phyloP scores from a whole-genome alignment of 495 filamentous ascomycete genomes.

The Aspergillus egyptiacus region DNA sequence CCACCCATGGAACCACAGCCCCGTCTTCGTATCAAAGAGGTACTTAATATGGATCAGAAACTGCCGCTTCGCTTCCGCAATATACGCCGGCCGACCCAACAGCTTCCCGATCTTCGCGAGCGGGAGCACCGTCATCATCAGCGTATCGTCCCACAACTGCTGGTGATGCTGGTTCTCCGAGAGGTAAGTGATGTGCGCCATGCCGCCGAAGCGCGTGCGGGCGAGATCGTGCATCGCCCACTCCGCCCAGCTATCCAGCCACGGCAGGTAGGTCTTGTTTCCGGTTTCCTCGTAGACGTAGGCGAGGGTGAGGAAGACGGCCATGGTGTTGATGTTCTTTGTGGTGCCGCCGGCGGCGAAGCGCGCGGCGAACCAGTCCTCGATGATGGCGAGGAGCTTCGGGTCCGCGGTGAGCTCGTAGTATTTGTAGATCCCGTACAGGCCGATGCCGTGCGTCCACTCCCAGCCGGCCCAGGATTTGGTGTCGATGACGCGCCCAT shows the following conservation, averaged over 20 bases:
- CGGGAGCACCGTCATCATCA: slow-evolving; percentile 77
- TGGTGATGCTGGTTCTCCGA: slow-evolving; percentile 49
- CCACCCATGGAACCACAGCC: slow-evolving; percentile 71
- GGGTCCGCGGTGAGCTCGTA: slow-evolving; percentile 56
- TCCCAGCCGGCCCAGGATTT: slow-evolving; percentile 76
- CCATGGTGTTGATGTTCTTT: slow-evolving; percentile 81
- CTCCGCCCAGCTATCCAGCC: slow-evolving; percentile 69
- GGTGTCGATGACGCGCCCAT: slow-evolving; percentile 70
- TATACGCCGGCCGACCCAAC: slow-evolving; percentile 56
- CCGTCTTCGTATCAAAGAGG: slow-evolving; percentile 59
- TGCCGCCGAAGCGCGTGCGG: slow-evolving; percentile 62
- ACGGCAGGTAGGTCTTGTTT: slow-evolving; percentile 56
- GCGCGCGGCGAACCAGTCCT: slow-evolving; percentile 60
- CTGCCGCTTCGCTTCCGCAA: slow-evolving; percentile 68
- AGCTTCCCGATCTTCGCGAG: slow-evolving; percentile 68
- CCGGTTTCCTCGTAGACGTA: slow-evolving; percentile 62
- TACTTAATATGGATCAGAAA: slow-evolving; percentile 68
- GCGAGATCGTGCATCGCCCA: slow-evolving; percentile 70
- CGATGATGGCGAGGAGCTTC: slow-evolving; percentile 50
- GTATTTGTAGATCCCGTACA: slow-evolving; percentile 76
- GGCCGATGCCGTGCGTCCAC: slow-evolving; percentile 73
- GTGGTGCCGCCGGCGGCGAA: slow-evolving; percentile 64
- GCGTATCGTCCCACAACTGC: slow-evolving; percentile 72
- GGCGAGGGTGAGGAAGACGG: slow-evolving; percentile 63
- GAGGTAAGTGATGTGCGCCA: slow-evolving; percentile 68